These are phyloP conservation scores for Backusella liffmaniae DNA, from an alignment of 192 early-diverging fungal genomes.

Conservation along the genomic window DNA sequence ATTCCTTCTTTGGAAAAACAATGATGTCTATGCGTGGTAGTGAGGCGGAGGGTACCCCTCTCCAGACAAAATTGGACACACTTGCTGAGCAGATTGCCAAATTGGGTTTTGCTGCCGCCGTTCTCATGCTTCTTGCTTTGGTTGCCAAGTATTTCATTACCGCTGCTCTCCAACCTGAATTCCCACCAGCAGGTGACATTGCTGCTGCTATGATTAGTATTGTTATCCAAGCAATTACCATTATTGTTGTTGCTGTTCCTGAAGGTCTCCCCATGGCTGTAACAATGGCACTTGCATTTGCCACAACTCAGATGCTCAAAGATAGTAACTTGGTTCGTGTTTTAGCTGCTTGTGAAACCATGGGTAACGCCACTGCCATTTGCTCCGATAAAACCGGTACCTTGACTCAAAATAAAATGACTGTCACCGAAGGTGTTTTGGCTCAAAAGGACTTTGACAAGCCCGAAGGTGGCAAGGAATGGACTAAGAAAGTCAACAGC, in stretches of 20 bases:
- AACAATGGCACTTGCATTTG: slow-evolving; percentile 80
- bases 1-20: slow-evolving; percentile 88
- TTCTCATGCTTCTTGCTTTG: slow-evolving; percentile 77
- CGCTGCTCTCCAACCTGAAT: slow-evolving; percentile 54
- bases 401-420: slow-evolving; percentile 82
- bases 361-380: slow-evolving; percentile 79
- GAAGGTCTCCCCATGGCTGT: slow-evolving; percentile 88
- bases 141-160: slow-evolving; percentile 66
- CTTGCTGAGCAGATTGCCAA: slow-evolving; percentile 94
- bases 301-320: slow-evolving; percentile 77
- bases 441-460: slow-evolving; percentile 46
- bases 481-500: slow-evolving; percentile 45
- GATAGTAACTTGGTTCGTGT: slow-evolving; percentile 81
- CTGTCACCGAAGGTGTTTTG: slow-evolving; percentile 63
- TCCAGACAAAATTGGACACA: slow-evolving; percentile 85
- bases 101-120: slow-evolving; percentile 80
- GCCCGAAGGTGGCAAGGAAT: slow-evolving; percentile 43
- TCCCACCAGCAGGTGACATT: slow-evolving; percentile 51
- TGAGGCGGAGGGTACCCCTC: slow-evolving; percentile 78
- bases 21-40: slow-evolving; percentile 81
- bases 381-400: slow-evolving; percentile 91
- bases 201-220: slow-evolving; percentile 66
- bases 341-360: slow-evolving; percentile 78
- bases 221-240: slow-evolving; percentile 76
- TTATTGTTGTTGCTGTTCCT: slow-evolving; percentile 82